A percentile compares a stretch with the other conserved stretches of the same genome.
Evolutionary conservation across 2,329 filamentous ascomycete genomes (phyloP).

Genomic region (Camptophora hylomeconis): DNA sequence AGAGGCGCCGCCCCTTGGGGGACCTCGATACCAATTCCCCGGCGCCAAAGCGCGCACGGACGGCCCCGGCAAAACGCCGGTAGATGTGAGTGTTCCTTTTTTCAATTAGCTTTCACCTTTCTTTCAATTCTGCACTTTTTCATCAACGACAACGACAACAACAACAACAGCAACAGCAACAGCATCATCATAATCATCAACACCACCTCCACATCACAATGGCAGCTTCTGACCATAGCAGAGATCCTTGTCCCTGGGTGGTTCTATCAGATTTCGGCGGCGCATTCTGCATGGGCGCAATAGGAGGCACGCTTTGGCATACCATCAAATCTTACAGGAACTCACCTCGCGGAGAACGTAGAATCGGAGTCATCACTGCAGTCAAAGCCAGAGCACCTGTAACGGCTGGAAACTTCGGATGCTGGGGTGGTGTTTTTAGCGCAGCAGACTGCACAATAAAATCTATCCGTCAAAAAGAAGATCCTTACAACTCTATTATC

Average conservation of each 20-base stretch:
- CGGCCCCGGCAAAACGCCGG: no score
- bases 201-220: conserved; percentile 32
- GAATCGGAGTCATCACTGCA: conserved; percentile 90
- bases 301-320: conserved; percentile 68
- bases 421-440: conserved; percentile 92
- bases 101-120: no score
- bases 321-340: conserved; percentile 90
- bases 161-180: no score
- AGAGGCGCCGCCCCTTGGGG: no score
- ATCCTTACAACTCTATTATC: conserved; percentile 95
- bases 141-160: no score
- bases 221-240: conserved; percentile 88
- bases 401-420: conserved; percentile 92
- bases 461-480: conserved; percentile 88
- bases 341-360: conserved; percentile 80
- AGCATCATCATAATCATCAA: no score
- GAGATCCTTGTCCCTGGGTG: conserved; percentile 95
- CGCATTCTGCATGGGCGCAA: conserved; percentile 81
- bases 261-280: conserved; percentile 95
- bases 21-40: no score
- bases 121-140: no score
- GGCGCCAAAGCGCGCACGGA: no score
- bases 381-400: conserved; percentile 96
- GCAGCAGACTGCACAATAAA: conserved; percentile 96
- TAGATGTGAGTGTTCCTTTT: no score